A percentile compares a stretch with the other conserved stretches of the same genome.
Conservation (phyloP, 2,329 filamentous ascomycete species). For the Zymoseptoria ardabiliae region DNA sequence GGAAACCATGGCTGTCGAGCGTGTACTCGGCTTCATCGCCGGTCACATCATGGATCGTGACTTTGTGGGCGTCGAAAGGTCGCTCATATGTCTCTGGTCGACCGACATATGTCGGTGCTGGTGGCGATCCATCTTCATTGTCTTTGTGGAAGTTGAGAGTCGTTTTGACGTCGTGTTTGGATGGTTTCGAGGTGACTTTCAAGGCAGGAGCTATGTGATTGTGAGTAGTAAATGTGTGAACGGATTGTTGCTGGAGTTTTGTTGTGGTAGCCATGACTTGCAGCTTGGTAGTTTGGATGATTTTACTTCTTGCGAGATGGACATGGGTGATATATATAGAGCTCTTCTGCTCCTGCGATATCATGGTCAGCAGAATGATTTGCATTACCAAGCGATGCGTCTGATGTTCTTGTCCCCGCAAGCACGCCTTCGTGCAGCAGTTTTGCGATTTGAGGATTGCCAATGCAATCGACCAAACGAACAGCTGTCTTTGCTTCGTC, state of each 20-base stretch:
- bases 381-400: constrained; percentile 6
- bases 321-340: no score
- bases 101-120: constrained; percentile 15
- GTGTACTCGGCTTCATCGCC: constrained; percentile 34
- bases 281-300: not conserved
- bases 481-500: no score
- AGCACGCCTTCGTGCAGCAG: constrained; percentile 11
- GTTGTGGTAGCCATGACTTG: constrained; percentile 16
- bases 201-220: constrained; percentile 4
- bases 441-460: constrained; percentile 10
- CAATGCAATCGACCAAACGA: constrained; percentile 2
- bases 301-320: no score
- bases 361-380: not conserved
- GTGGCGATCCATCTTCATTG: constrained; percentile 19
- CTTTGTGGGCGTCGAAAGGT: constrained; percentile 23
- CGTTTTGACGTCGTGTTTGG: constrained; percentile 16
- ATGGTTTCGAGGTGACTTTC: not conserved
- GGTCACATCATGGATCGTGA: constrained; percentile 38
- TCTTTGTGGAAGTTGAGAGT: constrained; percentile 19
- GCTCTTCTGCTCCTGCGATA: not conserved
- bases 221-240: constrained; percentile 6
- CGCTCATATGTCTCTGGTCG: constrained; percentile 29
- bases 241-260: constrained; percentile 12
- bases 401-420: constrained; percentile 6
- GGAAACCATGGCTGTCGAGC: constrained; percentile 28